Evolutionary conservation across 208 protist species (phyloP).

Genomic region (Wallacemonas sp.): DNA sequence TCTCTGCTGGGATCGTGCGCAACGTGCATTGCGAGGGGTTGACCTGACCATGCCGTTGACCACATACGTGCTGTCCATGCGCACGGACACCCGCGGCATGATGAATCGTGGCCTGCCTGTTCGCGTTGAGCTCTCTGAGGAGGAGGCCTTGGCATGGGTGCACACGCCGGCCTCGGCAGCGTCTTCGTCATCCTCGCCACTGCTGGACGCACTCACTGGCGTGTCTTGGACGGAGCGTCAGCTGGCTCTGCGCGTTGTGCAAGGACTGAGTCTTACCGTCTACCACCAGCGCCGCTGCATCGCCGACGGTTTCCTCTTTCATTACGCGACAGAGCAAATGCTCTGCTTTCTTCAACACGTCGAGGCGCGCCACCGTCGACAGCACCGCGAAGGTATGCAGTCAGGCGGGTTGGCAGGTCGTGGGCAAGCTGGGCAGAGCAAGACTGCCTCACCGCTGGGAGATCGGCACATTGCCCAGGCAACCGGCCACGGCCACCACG

Average conservation of each 20-base stretch:
- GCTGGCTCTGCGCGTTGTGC: slow-evolving; percentile 76
- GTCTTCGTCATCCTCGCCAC: slow-evolving; percentile 13
- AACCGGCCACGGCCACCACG: neutral
- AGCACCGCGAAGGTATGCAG: slow-evolving; percentile 1
- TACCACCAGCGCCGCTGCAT: slow-evolving; percentile 73
- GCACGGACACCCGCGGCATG: slow-evolving; percentile 20
- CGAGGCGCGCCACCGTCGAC: slow-evolving; percentile 24
- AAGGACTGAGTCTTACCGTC: slow-evolving; percentile 69
- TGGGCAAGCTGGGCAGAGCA: neutral
- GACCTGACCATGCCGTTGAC: slow-evolving; percentile 21
- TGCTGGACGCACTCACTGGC: slow-evolving; percentile 38
- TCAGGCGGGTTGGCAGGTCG: neutral
- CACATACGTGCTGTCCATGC: slow-evolving; percentile 1
- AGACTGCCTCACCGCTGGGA: neutral
- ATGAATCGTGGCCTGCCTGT: slow-evolving; percentile 25
- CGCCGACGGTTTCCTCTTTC: slow-evolving; percentile 64
- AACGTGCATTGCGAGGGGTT: slow-evolving; percentile 51
- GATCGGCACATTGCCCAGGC: slow-evolving; percentile 7
- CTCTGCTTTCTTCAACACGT: slow-evolving; percentile 84
- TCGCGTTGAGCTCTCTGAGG: slow-evolving; percentile 13
- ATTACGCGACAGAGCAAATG: slow-evolving; percentile 76
- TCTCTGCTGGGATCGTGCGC: slow-evolving; percentile 49
- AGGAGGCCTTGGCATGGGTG: slow-evolving; percentile 34
- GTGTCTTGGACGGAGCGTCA: slow-evolving; percentile 86
- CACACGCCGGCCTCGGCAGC: neutral